Evolutionary conservation across 2,329 filamentous ascomycete species (phyloP), one percentile per base, ranked within the genome.

Genomic region (Claviceps humidiphila): DNA sequence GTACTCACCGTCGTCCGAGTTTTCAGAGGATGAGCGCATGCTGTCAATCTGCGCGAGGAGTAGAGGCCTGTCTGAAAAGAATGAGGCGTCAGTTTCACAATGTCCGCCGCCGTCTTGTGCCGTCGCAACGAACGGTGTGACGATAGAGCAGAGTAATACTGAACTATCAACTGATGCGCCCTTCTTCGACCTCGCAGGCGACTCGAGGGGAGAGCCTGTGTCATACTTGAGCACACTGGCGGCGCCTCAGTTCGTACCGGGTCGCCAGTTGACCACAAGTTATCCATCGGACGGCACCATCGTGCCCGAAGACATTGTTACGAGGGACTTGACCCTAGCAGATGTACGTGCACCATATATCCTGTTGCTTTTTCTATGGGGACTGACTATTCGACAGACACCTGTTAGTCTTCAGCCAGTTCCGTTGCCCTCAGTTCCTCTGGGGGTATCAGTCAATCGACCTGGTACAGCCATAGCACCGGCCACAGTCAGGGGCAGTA

Each of bases 1-100:
- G 16, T 80, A 72, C 66, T 79, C 76, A 49, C 76, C 76, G 2
- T 63, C 66, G 22, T 71, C 74, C 17, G 68, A 65, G 54, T 71
- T 71, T 60, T 66, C 74, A 14, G 74, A 76, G 52, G 76, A 77
- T 54, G 76, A 79, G 45, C 67, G 58, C 13, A 66, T 68, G 61
- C 65, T 63, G 53, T 57, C 64, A 14, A 59, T 65, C 47, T 58
- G 60, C 39, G 51, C 60, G 14, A 57, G 51, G 26, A 41, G 49
- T 4, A 37, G 39, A 20, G 51, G 48, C 14, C 45, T 54, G 30
- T 51, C 42, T 22, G 54, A 53, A 39, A 46, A 55, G 39, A 52
- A 41, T 11, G 51, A 56, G 38, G 50, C 50, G 17, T 53, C 47
- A 37, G 8, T 44, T 2, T 49, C 45, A 14, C 49, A 56, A 22